Evolutionary conservation across 2,329 filamentous ascomycete species (phyloP), one percentile per base, ranked within the genome.

Genomic region (Apiospora phragmitis): DNA sequence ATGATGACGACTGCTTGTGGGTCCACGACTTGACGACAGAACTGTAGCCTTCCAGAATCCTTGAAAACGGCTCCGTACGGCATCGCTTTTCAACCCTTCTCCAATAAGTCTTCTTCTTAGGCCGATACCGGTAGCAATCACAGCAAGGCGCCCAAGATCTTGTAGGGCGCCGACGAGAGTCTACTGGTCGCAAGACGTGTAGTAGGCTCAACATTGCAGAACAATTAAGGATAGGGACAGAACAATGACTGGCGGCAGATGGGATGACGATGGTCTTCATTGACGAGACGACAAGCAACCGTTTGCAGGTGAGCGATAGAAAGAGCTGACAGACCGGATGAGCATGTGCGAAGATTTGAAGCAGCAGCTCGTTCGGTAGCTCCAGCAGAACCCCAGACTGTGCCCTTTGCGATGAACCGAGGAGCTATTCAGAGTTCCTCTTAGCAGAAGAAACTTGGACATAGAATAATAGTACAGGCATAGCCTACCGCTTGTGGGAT

Each of bases 111-210:
- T n/a, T n/a, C n/a, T n/a, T 62, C 55, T 62, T 29, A 29, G 55
- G 55, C 55, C 55, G 55, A 7, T 24, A 62, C 55, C 55, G 55
- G 35, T 62, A 62, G 55, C 55, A 62, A 62, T 62, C 55, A 18
- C 55, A 62, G 55, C 55, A 62, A 62, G 35, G 55, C 7, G 55
- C 55, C 55, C 55, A 62, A 62, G 55, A 24, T 24, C 12, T 62
- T 62, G 11, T 62, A 24, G 55, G 55, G n/a, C n/a, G n/a, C n/a
- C n/a, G n/a, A n/a, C n/a, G n/a, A n/a, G n/a, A n/a, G n/a, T n/a
- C n/a, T n/a, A n/a, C n/a, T 26, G 55, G 55, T 16, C 29, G n/a
- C 55, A 62, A 29, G 55, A 62, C 55, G 29, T 24, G 29, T 18
- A 62, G 21, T 24, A 62, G 55, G 29, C 55, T 62, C n/a, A 62